These are phyloP conservation scores for Aspergillus tamarii DNA, from an alignment of 2,329 filamentous ascomycete genomes.

Conservation along the genomic window DNA sequence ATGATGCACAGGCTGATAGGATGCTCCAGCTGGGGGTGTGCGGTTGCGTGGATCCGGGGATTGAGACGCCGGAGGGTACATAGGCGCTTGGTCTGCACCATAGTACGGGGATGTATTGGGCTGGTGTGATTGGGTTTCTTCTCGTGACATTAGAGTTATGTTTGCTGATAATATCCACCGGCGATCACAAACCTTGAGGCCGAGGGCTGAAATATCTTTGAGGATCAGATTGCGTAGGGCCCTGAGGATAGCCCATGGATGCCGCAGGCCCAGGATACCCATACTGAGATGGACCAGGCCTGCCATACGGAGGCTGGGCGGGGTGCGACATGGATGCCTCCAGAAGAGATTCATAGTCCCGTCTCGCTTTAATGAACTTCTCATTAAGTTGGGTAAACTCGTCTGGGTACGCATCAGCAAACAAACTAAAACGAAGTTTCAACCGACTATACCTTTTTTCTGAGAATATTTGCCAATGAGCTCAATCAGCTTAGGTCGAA, in stretches of 20 bases:
- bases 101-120: slow-evolving; percentile 65
- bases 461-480: slow-evolving; percentile 98
- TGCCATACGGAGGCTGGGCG: slow-evolving; percentile 76
- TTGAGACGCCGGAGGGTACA: slow-evolving; percentile 43
- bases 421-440: background rate
- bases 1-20: slow-evolving; percentile 51
- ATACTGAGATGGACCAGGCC: slow-evolving; percentile 49
- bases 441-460: slow-evolving; percentile 76
- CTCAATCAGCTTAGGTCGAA: slow-evolving; percentile 95
- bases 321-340: slow-evolving; percentile 96
- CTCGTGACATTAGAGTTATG: slow-evolving; percentile 24
- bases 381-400: slow-evolving; percentile 98
- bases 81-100: slow-evolving; percentile 57
- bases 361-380: slow-evolving; percentile 97
- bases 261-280: slow-evolving; percentile 35
- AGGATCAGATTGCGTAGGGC: slow-evolving; percentile 59
- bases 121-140: slow-evolving; percentile 42
- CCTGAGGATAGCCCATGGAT: slow-evolving; percentile 38
- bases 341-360: slow-evolving; percentile 94
- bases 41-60: slow-evolving; percentile 46
- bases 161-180: background rate
- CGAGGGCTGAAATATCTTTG: slow-evolving; percentile 70
- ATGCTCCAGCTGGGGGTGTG: slow-evolving; percentile 36
- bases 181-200: slow-evolving; percentile 39
- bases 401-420: slow-evolving; percentile 58